Base-by-base conservation (phyloP, 768 basidiomycete species). In the Phanerochaete carnosa region DNA sequence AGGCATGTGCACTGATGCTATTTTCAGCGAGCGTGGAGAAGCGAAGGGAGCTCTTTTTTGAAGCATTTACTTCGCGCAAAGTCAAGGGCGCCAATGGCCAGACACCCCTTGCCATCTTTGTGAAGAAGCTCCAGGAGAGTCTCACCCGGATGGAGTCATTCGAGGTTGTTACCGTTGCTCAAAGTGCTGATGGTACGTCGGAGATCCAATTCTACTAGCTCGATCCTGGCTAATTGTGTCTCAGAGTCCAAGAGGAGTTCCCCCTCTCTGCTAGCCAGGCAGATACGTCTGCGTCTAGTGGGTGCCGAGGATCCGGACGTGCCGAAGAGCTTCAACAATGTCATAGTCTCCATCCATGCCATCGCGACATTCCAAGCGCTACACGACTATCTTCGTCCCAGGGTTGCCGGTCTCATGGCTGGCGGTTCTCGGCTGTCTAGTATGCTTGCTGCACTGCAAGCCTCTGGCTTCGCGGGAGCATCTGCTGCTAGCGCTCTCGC, bases 301-400 rank as follows among this genome's bases (percentile, higher is more conserved):
- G 94, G 95, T 0, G 88, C 88, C 11, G 94, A 97, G 55, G 92
- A 91, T 33, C 85, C 90, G 0, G 94, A 95, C 65, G 83, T 96
- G 23, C 96, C 97, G 19, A 86, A 89, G 57, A 89, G 83, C 69
- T 77, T 92, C 33, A 90, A 90, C 68, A 95, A 93, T 65, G 92
- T 98, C 69, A 92, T 94, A 39, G 92, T 98, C 23, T 98, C 95
- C 7, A 98, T 98, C 62, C 96, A 98, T 70, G 96, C 95, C 6
- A 97, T 98, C 63, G 96, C 97, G 1, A 98, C 95, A 0, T 94
- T 98, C 83, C 94, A 97, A 72, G 95, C 96, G 1, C 81, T 98
- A 30, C 93, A 97, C 68, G 95, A 97, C 72, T 99, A 98, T 72
- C 83, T 98, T 13, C 89, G 94, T 1, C 96, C 96, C 26, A 84